A percentile compares a stretch with the other conserved stretches of the same genome.
These are phyloP conservation scores for Cutaneotrichosporon mucoides DNA, from an alignment of 1,284 basidiomycete genomes.

Conservation along the genomic window DNA sequence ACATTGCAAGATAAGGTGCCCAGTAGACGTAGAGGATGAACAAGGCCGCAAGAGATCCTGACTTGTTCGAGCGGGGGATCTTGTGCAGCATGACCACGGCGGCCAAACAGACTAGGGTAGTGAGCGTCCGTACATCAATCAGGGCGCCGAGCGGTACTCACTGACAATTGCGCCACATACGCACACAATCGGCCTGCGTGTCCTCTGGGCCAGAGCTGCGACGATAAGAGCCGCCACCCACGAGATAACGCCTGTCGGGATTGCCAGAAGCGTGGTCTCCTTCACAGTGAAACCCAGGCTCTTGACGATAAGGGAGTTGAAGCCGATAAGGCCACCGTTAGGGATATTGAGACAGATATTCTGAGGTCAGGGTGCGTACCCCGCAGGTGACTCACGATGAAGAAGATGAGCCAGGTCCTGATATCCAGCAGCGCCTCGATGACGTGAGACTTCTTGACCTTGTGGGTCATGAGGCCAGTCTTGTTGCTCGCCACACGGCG, in stretches of 20 bases:
- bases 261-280: constrained; percentile 30
- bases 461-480: constrained; percentile 24
- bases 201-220: constrained; percentile 23
- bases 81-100: constrained; percentile 22
- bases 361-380: background rate
- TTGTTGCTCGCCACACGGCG: constrained; percentile 16
- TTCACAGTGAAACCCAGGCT: constrained; percentile 21
- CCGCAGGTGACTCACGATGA: constrained; percentile 9
- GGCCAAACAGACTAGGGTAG: constrained; percentile 6
- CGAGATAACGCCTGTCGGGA: constrained; percentile 36
- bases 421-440: constrained; percentile 20
- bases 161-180: constrained; percentile 17
- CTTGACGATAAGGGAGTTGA: constrained; percentile 26
- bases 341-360: constrained; percentile 20
- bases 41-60: constrained; percentile 26
- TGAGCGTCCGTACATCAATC: background rate
- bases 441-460: constrained; percentile 14
- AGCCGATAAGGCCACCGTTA: constrained; percentile 19
- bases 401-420: constrained; percentile 19
- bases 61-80: constrained; percentile 25
- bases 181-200: constrained; percentile 15
- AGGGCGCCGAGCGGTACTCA: too few species aligned
- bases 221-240: constrained; percentile 31
- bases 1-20: constrained; percentile 20
- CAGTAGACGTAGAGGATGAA: constrained; percentile 27